Conservation (phyloP, 148 eudicot species). For the Camellia granthamiana region DNA sequence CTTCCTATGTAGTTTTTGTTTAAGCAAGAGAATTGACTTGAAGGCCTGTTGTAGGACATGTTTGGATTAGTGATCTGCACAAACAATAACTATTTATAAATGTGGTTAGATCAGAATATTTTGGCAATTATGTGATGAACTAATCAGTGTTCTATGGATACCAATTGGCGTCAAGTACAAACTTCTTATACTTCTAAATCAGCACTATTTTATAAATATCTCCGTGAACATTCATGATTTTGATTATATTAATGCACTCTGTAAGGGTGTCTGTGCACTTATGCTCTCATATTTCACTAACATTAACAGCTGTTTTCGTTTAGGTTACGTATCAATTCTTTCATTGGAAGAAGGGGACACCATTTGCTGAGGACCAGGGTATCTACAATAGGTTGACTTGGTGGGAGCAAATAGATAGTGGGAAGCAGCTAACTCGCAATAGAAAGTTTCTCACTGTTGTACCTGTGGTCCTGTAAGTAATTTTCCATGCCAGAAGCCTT, state of each 20-base stretch:
- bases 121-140: neutral
- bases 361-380: constrained; percentile 86
- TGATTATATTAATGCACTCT: too few species aligned
- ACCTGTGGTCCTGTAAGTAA: constrained; percentile 73
- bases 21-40: neutral
- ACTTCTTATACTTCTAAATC: neutral
- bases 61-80: neutral
- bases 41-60: neutral
- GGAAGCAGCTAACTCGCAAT: constrained; percentile 74
- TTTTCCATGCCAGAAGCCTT: neutral
- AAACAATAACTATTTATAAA: too few species aligned
- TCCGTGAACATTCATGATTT: neutral
- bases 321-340: constrained; percentile 71
- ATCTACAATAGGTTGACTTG: constrained; percentile 80
- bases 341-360: constrained; percentile 85
- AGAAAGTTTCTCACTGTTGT: constrained; percentile 72
- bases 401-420: constrained; percentile 84
- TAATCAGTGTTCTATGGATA: neutral
- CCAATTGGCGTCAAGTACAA: neutral
- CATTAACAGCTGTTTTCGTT: constrained; percentile 2
- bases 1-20: neutral
- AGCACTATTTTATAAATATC: neutral
- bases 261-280: neutral
- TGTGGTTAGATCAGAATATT: neutral
- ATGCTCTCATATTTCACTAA: constrained; percentile 6